These are phyloP conservation scores for Cucurbita ficifolia DNA, from an alignment of 306 rosid genomes.

Conservation along the genomic window DNA sequence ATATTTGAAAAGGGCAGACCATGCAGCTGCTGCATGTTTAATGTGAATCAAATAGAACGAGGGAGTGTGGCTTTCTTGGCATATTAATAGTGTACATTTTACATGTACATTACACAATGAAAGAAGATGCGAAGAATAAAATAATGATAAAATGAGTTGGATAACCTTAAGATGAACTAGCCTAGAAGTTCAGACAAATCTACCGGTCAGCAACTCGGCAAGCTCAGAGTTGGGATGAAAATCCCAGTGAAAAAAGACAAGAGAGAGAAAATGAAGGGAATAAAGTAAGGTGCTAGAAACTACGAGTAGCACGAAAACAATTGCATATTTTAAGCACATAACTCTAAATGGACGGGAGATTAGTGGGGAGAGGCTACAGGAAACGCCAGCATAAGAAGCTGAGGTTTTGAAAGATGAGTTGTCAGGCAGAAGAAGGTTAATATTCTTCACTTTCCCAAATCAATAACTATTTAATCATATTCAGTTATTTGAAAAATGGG, in stretches of 20 bases:
- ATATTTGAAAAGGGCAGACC: not conserved
- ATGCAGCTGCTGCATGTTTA: not conserved
- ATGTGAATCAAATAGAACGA: not conserved
- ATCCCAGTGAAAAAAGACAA: not conserved
- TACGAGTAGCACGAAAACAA: not conserved
- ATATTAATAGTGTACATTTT: not conserved
- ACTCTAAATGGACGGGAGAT: not conserved
- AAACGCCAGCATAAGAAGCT: not conserved
- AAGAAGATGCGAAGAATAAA: not conserved
- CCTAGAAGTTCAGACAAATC: not conserved
- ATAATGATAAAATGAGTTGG: not conserved
- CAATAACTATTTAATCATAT: not conserved
- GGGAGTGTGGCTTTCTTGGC: not conserved
- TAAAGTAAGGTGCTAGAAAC: not conserved
- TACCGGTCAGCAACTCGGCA: not conserved
- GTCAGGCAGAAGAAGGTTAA: not conserved
- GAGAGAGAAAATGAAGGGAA: not conserved
- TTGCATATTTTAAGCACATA: conserved; percentile 4
- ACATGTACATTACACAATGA: not conserved
- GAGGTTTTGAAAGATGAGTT: not conserved
- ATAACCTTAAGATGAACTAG: not conserved
- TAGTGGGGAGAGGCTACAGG: not conserved
- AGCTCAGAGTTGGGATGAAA: not conserved
- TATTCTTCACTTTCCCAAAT: not conserved
- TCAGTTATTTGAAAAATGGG: not conserved